These are phyloP conservation scores for Thraustotheca clavata DNA, from an alignment of 352 stramenopile genomes.

Conservation along the genomic window DNA sequence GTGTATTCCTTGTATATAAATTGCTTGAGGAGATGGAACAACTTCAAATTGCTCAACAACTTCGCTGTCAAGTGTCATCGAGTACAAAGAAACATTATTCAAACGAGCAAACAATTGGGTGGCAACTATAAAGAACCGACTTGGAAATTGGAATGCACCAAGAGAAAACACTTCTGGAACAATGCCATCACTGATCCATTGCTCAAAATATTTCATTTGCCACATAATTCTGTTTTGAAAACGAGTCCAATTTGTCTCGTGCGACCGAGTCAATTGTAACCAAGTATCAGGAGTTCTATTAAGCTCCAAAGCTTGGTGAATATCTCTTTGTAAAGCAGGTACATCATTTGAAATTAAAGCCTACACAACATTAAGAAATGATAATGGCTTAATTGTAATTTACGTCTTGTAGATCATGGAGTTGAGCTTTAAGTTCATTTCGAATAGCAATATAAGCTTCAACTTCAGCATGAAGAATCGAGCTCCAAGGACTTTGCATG, in stretches of 20 bases:
- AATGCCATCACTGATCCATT: constrained; percentile 26
- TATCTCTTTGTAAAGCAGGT: too few relatives aligned
- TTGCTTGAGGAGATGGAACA: background rate
- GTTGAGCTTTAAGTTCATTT: background rate
- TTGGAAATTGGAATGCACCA: constrained; percentile 11
- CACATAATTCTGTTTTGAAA: constrained; percentile 33
- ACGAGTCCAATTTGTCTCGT: constrained; percentile 22
- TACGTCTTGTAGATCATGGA: constrained; percentile 7
- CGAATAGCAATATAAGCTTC: background rate
- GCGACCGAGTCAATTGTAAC: background rate
- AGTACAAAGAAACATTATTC: background rate
- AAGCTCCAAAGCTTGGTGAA: constrained; percentile 20
- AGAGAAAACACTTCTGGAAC: constrained; percentile 19
- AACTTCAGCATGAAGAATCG: background rate
- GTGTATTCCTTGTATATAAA: background rate
- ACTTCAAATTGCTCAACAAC: background rate
- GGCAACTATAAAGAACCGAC: background rate
- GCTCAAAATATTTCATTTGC: constrained; percentile 34
- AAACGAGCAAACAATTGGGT: background rate
- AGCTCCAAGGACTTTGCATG: background rate
- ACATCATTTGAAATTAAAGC: too few relatives aligned
- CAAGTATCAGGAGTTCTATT: constrained; percentile 6
- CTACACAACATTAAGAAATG: background rate
- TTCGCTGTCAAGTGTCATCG: background rate
- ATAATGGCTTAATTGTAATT: background rate